Conservation (phyloP, 192 early-diverging fungal species). For the Pilaira anomala region DNA sequence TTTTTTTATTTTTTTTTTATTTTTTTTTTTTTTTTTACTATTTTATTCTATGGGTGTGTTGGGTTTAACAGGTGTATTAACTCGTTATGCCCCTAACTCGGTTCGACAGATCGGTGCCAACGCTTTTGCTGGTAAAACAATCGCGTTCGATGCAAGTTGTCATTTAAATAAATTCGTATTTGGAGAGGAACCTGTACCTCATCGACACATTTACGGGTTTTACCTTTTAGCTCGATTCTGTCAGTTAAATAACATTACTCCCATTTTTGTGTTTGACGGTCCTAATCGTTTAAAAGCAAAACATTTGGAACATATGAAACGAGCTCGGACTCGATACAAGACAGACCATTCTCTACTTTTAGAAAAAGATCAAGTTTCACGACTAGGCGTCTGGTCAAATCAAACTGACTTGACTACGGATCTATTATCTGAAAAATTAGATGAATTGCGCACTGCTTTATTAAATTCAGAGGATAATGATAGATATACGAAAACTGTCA, state of each 20-base stretch:
- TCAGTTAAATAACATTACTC: slow-evolving; percentile 49
- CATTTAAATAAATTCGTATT: slow-evolving; percentile 37
- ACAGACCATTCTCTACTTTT: slow-evolving; percentile 32
- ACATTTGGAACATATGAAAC: slow-evolving; percentile 39
- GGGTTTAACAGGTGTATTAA: slow-evolving; percentile 28
- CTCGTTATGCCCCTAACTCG: slow-evolving; percentile 28
- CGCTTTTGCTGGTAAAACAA: background rate
- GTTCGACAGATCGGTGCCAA: slow-evolving; percentile 11
- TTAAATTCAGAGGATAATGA: slow-evolving; percentile 14
- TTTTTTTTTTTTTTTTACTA: background rate
- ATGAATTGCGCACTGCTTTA: slow-evolving; percentile 7
- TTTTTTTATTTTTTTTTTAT: background rate
- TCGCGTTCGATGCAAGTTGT: slow-evolving; percentile 37
- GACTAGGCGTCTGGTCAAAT: slow-evolving; percentile 24
- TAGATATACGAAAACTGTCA: slow-evolving; percentile 31
- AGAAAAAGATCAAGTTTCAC: slow-evolving; percentile 33
- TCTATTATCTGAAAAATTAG: background rate
- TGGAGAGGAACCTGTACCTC: slow-evolving; percentile 35
- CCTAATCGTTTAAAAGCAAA: slow-evolving; percentile 48
- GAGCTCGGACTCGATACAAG: slow-evolving; percentile 31
- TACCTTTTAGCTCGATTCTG: slow-evolving; percentile 50
- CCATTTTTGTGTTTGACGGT: slow-evolving; percentile 74
- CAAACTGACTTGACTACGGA: too few species aligned
- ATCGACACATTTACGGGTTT: slow-evolving; percentile 59
- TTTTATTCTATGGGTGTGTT: slow-evolving; percentile 32